phyloP scores from a whole-genome alignment of 163 green algal genomes.

The Chlamydomonas reinhardtii region DNA sequence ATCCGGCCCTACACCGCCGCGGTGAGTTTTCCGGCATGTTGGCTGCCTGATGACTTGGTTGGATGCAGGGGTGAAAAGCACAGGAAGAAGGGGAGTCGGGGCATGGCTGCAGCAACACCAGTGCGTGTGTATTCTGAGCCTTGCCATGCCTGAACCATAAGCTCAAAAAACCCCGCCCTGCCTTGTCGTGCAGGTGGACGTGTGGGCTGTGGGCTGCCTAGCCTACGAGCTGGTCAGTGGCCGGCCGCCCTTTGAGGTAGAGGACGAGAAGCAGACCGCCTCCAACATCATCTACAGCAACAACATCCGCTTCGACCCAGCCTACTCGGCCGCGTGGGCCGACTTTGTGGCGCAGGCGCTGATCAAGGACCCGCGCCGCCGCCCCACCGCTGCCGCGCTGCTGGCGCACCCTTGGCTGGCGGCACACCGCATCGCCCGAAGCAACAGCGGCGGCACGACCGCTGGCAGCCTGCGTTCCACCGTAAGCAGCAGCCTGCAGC shows the following conservation, averaged over 20 bases:
- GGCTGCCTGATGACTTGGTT: too few relatives aligned
- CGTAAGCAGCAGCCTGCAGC: neutral
- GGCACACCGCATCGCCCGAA: neutral
- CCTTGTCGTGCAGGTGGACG: conserved; percentile 3
- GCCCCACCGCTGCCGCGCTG: conserved; percentile 71
- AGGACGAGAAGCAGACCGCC: conserved; percentile 81
- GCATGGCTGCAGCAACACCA: too few relatives aligned
- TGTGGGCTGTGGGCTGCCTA: conserved; percentile 85
- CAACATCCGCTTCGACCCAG: conserved; percentile 66
- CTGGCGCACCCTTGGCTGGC: conserved; percentile 76
- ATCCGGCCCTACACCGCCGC: conserved; percentile 70
- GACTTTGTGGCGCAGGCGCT: conserved; percentile 77
- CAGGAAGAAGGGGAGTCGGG: too few relatives aligned
- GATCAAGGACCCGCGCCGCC: conserved; percentile 73
- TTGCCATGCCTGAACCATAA: too few relatives aligned
- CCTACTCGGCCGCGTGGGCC: conserved; percentile 58
- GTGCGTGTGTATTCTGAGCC: too few relatives aligned
- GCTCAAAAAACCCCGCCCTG: too few relatives aligned
- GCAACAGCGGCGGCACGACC: conserved; percentile 21
- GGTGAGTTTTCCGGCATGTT: conserved; percentile 38
- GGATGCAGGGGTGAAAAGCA: too few relatives aligned
- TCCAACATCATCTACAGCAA: conserved; percentile 84
- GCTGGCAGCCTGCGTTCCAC: conserved; percentile 1
- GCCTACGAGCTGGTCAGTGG: conserved; percentile 82
- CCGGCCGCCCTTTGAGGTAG: conserved; percentile 85